Evolutionary conservation across 352 stramenopile genomes (phyloP).

Genomic region (Albugo candida): DNA sequence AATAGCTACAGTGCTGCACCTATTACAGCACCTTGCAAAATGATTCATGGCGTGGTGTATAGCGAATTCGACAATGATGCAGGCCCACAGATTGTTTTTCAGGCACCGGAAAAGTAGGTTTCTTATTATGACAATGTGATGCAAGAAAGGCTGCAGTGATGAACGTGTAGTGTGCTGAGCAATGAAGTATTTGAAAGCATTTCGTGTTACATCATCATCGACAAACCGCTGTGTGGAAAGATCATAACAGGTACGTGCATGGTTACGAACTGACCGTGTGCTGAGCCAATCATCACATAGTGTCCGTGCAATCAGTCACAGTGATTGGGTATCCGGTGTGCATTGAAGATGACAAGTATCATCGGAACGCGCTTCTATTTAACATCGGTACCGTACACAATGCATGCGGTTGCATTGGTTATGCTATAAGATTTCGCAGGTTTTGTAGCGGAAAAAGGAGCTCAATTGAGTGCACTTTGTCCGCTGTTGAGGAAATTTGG

Average conservation of each 20-base stretch:
- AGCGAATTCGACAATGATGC: constrained; percentile 84
- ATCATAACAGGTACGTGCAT: constrained; percentile 48
- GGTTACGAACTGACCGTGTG: neutral
- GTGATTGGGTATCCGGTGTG: constrained; percentile 76
- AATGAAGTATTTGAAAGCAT: constrained; percentile 73
- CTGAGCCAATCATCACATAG: constrained; percentile 7
- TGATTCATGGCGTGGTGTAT: constrained; percentile 81
- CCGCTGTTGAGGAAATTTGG: constrained; percentile 74
- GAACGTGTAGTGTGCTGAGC: constrained; percentile 36
- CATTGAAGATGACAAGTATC: constrained; percentile 82
- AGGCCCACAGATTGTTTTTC: constrained; percentile 79
- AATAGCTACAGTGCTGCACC: too few relatives aligned
- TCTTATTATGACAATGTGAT: neutral
- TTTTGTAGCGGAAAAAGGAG: constrained; percentile 69
- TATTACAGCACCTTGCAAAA: constrained; percentile 3
- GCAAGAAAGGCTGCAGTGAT: neutral
- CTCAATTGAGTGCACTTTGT: constrained; percentile 55
- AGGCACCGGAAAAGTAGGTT: constrained; percentile 55
- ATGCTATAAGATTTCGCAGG: constrained; percentile 8
- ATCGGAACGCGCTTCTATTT: constrained; percentile 75
- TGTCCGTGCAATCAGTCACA: constrained; percentile 60
- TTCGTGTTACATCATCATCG: constrained; percentile 79
- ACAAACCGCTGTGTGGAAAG: constrained; percentile 72
- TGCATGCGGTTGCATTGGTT: neutral
- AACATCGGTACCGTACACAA: constrained; percentile 33